Percentiles rank a stretch among this genome's conserved stretches.
Conservation (phyloP, 2,329 filamentous ascomycete genomes). For the Verticillium zaregamsianum region DNA sequence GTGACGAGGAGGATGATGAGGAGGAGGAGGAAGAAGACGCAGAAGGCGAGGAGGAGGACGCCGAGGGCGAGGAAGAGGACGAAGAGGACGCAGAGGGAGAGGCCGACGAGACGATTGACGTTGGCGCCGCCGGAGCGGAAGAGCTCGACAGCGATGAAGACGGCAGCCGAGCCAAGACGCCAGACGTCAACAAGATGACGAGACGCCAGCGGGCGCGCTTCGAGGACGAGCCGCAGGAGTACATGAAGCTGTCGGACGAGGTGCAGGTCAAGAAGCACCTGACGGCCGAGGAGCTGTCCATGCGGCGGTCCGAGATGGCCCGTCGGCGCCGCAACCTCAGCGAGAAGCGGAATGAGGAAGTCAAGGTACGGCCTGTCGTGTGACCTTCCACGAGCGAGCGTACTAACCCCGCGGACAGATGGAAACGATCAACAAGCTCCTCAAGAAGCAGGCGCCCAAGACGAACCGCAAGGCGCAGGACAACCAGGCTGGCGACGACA, state of each 20-base stretch:
- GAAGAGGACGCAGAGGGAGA: constrained; percentile 37
- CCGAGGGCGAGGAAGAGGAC: constrained; percentile 30
- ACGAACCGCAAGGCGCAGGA: constrained; percentile 49
- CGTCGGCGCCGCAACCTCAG: constrained; percentile 58
- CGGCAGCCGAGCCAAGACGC: constrained; percentile 44
- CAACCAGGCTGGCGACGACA: constrained; percentile 42
- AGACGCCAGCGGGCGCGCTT: constrained; percentile 57
- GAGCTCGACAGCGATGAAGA: constrained; percentile 42
- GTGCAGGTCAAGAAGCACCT: constrained; percentile 61
- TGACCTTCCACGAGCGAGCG: not conserved
- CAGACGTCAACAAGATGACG: constrained; percentile 56
- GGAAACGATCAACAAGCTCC: constrained; percentile 86
- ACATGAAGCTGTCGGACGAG: constrained; percentile 52
- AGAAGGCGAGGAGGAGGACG: constrained; percentile 30
- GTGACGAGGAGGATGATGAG: constrained; percentile 20
- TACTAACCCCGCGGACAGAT: constrained; percentile 45
- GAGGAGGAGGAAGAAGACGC: constrained; percentile 39
- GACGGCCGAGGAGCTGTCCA: constrained; percentile 57
- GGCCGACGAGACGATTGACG: constrained; percentile 3
- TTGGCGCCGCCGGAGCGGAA: constrained; percentile 20
- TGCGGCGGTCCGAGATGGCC: constrained; percentile 60
- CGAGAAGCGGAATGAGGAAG: constrained; percentile 61
- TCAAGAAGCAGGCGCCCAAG: constrained; percentile 82
- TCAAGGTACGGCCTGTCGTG: constrained; percentile 42
- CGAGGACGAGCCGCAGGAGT: constrained; percentile 49